Conservation (phyloP, 345 rosid species). For the Syzygium aromaticum region DNA sequence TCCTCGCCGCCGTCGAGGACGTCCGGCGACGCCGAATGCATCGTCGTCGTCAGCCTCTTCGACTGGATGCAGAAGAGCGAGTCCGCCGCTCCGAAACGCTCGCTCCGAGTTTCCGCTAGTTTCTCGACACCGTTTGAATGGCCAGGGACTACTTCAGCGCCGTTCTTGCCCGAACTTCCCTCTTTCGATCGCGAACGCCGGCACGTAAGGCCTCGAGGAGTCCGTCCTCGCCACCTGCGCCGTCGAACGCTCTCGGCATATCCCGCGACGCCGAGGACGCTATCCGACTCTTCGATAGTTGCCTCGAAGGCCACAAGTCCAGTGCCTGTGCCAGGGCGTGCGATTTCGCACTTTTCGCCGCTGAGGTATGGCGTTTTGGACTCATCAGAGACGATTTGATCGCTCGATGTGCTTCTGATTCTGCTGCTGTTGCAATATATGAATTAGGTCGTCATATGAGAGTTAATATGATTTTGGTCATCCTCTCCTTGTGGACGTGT, state of each 20-base stretch:
- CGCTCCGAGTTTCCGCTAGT: constrained; percentile 77
- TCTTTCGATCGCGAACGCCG: constrained; percentile 68
- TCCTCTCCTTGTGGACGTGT: background rate
- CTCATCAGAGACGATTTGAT: background rate
- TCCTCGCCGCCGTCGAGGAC: background rate
- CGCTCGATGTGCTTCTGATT: background rate
- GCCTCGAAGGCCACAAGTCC: constrained; percentile 61
- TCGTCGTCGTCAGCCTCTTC: constrained; percentile 65
- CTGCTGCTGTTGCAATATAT: background rate
- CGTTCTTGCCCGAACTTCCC: constrained; percentile 63
- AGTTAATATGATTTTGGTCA: background rate
- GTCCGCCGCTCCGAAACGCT: constrained; percentile 51
- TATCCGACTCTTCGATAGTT: constrained; percentile 77
- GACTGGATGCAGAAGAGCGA: constrained; percentile 72
- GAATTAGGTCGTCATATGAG: background rate
- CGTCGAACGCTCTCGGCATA: constrained; percentile 68
- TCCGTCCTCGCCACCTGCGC: constrained; percentile 77
- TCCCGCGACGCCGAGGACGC: constrained; percentile 78
- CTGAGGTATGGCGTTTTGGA: constrained; percentile 31
- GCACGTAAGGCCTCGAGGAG: constrained; percentile 78
- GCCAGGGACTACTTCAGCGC: constrained; percentile 59
- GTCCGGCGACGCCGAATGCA: constrained; percentile 37
- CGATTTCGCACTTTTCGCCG: constrained; percentile 61
- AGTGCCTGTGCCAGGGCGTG: constrained; percentile 54
- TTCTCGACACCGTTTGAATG: constrained; percentile 65